These are phyloP conservation scores for Rhynchosporium secalis DNA, from an alignment of 2,329 filamentous ascomycete species.

Conservation along the genomic window DNA sequence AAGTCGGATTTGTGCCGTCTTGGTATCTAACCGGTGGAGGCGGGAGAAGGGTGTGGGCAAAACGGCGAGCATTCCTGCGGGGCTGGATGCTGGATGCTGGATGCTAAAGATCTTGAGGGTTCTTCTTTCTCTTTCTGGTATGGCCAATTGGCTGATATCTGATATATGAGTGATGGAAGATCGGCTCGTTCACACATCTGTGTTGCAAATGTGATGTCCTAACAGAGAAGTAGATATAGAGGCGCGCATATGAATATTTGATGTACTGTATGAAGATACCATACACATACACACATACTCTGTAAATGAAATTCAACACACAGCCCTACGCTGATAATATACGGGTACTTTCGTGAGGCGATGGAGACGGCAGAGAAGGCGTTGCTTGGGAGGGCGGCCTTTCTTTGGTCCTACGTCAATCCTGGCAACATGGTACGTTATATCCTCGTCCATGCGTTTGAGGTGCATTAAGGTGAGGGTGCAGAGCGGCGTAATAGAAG, in stretches of 20 bases:
- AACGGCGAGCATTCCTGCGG: conserved; percentile 32
- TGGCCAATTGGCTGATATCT: conserved; percentile 13
- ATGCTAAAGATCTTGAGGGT: background rate
- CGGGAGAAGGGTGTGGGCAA: conserved; percentile 10
- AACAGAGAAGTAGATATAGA: background rate
- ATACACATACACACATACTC: no score
- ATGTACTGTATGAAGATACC: no score
- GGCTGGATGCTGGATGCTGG: conserved; percentile 15
- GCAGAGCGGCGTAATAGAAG: background rate
- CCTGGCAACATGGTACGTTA: background rate
- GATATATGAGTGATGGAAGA: conserved; percentile 5
- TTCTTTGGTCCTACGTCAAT: conserved; percentile 1
- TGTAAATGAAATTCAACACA: background rate
- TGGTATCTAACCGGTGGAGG: background rate
- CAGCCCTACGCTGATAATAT: no score
- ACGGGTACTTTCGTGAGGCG: background rate
- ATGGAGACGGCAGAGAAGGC: background rate
- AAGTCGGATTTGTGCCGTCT: conserved; percentile 4
- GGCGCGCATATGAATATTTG: background rate
- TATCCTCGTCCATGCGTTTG: conserved; percentile 7
- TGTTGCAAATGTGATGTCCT: conserved; percentile 9
- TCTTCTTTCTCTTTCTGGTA: background rate
- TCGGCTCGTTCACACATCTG: conserved; percentile 16
- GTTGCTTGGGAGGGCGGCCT: background rate
- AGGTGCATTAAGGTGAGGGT: background rate